A percentile compares a stretch with the other conserved stretches of the same genome.
These are phyloP conservation scores for Cetradonia linearis DNA, from an alignment of 495 filamentous ascomycete genomes.

Conservation along the genomic window DNA sequence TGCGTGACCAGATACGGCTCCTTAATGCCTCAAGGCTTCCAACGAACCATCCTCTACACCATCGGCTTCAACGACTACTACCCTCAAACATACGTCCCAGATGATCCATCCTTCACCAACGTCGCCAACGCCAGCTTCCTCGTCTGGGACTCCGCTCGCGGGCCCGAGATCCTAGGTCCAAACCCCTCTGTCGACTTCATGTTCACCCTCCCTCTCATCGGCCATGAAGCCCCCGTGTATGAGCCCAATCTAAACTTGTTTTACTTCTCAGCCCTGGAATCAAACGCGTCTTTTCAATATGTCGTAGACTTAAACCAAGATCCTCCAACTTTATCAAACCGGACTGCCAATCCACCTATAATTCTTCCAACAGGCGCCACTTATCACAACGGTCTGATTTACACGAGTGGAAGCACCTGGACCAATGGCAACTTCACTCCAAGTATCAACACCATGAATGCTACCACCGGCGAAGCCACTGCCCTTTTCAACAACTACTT, in stretches of 20 bases:
- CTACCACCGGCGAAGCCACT: neutral
- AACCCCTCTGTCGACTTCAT: neutral
- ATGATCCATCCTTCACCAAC: neutral
- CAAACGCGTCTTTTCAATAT: neutral
- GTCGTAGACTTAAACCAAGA: neutral
- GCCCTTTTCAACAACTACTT: slow-evolving; percentile 20
- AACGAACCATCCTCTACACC: neutral
- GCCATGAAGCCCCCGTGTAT: neutral
- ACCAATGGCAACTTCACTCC: neutral
- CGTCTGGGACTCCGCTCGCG: neutral
- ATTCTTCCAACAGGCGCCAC: neutral
- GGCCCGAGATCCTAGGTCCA: neutral
- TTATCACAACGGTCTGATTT: neutral
- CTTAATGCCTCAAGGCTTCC: neutral
- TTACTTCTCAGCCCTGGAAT: neutral
- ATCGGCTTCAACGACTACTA: neutral
- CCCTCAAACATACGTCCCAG: neutral
- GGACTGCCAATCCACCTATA: neutral
- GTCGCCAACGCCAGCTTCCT: neutral
- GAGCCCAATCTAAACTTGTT: neutral
- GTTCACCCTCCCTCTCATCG: neutral
- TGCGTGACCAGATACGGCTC: neutral
- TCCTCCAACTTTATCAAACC: neutral
- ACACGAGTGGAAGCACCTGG: neutral
- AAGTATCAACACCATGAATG: neutral